Base-by-base conservation (phyloP, 2,329 filamentous ascomycete species). In the Cercospora berteroae region DNA sequence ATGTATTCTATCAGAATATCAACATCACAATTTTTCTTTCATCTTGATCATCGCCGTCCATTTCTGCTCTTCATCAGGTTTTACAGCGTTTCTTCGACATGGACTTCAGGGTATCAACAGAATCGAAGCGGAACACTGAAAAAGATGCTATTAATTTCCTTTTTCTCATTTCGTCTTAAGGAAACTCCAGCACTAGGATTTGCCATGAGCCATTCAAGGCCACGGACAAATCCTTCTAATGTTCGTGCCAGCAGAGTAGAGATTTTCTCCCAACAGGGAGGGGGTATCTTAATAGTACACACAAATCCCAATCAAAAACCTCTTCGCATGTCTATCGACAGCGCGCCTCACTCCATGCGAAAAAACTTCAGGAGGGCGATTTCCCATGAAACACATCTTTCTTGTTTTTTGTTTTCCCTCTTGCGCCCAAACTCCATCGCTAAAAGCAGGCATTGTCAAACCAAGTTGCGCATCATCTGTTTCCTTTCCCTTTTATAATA, bases 341-440 rank as follows among this genome's bases (percentile, higher is more conserved):
- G 29, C 50, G 55, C 55, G 55, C 63, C 39, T 59, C 55, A 60
- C 57, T 60, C 63, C 63, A 60, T 18, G 57, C 44, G 18, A 50
- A 50, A 50, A 44, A 18, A 55, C 23, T 23, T 23, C 44, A 60
- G 58, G 66, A 65, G 66, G 66, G 66, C 59, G 66, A 55, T 57
- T 59, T 57, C 25, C 25, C 25, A 31, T 20, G 12, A 16, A 20
- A 4, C 23, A 25, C 4, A n/a, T 25, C 23, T 20, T 55, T 23
- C 48, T 55, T 55, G 10, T n/a, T 18, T 23, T 20, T 25, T 27
- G 8, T 18, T 23, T 20, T 25, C 20, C 63, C 16, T 36, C 27
- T 16, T 65, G 50, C 66, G 27, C 66, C 62, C 52, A 59, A 67
- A 68, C 66, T 58, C 66, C 66, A 23, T 65, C 66, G 66, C 66